Conservation (phyloP, 1,284 basidiomycete genomes). For the Cryptococcus deneoformans region DNA sequence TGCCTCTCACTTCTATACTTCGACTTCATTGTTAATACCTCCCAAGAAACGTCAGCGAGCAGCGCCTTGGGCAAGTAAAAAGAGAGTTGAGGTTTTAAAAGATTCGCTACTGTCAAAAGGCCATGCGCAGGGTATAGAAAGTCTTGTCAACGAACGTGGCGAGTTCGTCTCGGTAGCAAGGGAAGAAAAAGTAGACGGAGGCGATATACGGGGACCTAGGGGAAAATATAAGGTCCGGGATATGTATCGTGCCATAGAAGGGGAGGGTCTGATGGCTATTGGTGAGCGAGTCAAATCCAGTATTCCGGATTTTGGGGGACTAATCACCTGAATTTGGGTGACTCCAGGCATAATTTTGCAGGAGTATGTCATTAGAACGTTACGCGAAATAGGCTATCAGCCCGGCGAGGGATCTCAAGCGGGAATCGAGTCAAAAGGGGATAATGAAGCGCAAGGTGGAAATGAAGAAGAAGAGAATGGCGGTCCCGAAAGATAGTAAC, state of each 20-base stretch:
- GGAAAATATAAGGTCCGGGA: conserved; percentile 27
- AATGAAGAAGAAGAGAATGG: conserved; percentile 3
- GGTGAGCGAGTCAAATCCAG: conserved; percentile 19
- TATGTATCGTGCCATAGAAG: conserved; percentile 35
- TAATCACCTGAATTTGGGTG: too few species aligned
- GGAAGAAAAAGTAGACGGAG: background rate
- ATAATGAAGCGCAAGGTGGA: background rate
- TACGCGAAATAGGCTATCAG: conserved; percentile 19
- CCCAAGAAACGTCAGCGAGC: conserved; percentile 4
- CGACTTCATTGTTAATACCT: conserved; percentile 8
- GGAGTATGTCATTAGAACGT: conserved; percentile 19
- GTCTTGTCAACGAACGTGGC: background rate
- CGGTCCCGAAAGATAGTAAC: too few species aligned
- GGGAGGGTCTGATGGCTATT: conserved; percentile 32
- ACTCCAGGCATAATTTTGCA: conserved; percentile 27
- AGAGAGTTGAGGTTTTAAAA: background rate
- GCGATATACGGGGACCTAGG: conserved; percentile 1
- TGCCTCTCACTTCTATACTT: conserved; percentile 19
- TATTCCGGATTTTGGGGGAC: background rate
- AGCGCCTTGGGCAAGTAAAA: conserved; percentile 16
- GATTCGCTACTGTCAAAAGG: background rate
- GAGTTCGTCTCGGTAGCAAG: too few species aligned
- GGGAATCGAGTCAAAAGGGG: background rate
- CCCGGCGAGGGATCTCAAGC: background rate
- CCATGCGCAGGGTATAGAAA: background rate